phyloP scores from a whole-genome alignment of 495 filamentous ascomycete genomes.

The Cercophora scortea region DNA sequence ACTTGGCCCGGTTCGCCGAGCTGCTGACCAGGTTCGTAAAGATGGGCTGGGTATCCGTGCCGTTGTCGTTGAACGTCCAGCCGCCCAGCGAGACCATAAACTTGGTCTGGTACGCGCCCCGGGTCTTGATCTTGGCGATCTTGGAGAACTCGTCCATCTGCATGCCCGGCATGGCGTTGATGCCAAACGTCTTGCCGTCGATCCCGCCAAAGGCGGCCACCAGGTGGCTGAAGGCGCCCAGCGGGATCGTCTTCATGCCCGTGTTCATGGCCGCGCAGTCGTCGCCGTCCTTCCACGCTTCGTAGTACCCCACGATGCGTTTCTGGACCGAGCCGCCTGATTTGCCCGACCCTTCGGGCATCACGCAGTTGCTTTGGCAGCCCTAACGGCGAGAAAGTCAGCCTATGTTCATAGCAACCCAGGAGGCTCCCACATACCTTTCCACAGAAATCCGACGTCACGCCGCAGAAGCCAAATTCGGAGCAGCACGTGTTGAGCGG shows the following conservation, averaged over 20 bases:
- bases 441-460: slow-evolving; percentile 16
- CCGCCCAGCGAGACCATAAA: slow-evolving; percentile 36
- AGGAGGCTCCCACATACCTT: slow-evolving; percentile 16
- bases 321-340: slow-evolving; percentile 2
- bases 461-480: slow-evolving; percentile 22
- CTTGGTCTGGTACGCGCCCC: slow-evolving; percentile 20
- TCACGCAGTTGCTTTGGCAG: slow-evolving; percentile 14
- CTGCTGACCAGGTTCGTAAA: slow-evolving; percentile 2
- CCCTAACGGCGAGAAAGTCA: not conserved
- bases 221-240: slow-evolving; percentile 15
- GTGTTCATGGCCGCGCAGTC: not conserved
- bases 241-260: slow-evolving; percentile 8
- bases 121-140: slow-evolving; percentile 18
- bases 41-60: slow-evolving; percentile 19
- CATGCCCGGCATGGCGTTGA: slow-evolving; percentile 6
- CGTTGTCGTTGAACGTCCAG: slow-evolving; percentile 37
- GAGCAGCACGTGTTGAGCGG: slow-evolving; percentile 18
- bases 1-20: slow-evolving; percentile 21
- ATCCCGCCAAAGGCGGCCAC: slow-evolving; percentile 21
- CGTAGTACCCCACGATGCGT: slow-evolving; percentile 15
- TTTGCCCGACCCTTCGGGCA: not conserved
- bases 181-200: slow-evolving; percentile 1
- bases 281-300: slow-evolving; percentile 7
- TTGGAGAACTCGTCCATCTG: slow-evolving; percentile 10
- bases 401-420: not conserved